Evolutionary conservation across 208 protist genomes (phyloP).

Genomic region (Leishmania gerbilli): DNA sequence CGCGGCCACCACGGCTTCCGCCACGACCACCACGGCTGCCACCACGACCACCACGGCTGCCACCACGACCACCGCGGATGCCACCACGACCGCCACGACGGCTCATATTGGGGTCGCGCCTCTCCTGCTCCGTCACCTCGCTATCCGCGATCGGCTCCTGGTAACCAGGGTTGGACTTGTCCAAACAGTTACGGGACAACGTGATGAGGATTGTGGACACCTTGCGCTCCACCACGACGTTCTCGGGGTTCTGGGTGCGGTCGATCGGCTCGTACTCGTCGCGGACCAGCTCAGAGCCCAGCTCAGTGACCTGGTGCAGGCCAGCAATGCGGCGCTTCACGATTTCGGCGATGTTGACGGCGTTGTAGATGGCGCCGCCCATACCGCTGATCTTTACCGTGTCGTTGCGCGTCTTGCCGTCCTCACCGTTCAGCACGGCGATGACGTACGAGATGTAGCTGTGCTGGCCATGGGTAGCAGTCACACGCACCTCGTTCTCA

Average conservation of each 20-base stretch:
- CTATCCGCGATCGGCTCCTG: slow-evolving; percentile 89
- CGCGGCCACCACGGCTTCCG: slow-evolving; percentile 33
- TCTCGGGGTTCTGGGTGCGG: slow-evolving; percentile 65
- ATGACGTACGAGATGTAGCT: slow-evolving; percentile 92
- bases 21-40: slow-evolving; percentile 30
- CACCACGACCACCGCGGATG: slow-evolving; percentile 33
- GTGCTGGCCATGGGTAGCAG: slow-evolving; percentile 73
- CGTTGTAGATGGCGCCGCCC: slow-evolving; percentile 90
- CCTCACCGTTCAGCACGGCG: slow-evolving; percentile 82
- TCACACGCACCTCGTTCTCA: slow-evolving; percentile 91
- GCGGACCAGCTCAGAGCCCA: slow-evolving; percentile 75
- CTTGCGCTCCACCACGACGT: slow-evolving; percentile 78
- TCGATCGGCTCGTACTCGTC: slow-evolving; percentile 92
- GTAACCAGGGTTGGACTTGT: slow-evolving; percentile 88
- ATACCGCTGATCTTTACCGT: slow-evolving; percentile 91
- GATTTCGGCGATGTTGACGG: slow-evolving; percentile 93
- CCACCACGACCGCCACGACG: slow-evolving; percentile 38
- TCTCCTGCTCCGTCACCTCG: slow-evolving; percentile 88
- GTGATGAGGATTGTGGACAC: slow-evolving; percentile 91
- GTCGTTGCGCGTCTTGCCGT: slow-evolving; percentile 81
- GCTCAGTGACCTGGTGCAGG: slow-evolving; percentile 92
- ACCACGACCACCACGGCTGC: slow-evolving; percentile 34
- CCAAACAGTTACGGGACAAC: slow-evolving; percentile 84
- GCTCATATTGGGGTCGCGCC: slow-evolving; percentile 46
- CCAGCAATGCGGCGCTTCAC: slow-evolving; percentile 90